phyloP scores from a whole-genome alignment of 2,329 filamentous ascomycete genomes.

The Ceratocystis cacaofunesta region DNA sequence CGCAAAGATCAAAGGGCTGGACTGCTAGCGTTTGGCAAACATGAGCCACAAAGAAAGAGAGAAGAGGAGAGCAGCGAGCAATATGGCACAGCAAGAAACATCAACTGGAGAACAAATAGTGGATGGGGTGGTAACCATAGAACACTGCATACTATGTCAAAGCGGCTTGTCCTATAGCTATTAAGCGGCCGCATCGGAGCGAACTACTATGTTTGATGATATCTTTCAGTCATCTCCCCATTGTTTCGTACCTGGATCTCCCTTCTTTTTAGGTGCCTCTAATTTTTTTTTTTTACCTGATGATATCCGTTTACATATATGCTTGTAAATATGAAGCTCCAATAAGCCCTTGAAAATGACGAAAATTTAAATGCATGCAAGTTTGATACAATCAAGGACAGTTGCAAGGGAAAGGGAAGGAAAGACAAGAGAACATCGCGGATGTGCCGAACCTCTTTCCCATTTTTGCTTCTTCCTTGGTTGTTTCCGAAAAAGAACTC shows the following conservation, averaged over 20 bases:
- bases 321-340: background rate
- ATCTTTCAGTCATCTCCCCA: background rate
- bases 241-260: background rate
- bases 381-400: background rate
- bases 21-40: background rate
- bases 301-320: background rate
- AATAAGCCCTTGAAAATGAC: background rate
- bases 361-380: background rate
- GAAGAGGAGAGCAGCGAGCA: background rate
- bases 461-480: background rate
- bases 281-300: background rate
- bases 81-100: background rate
- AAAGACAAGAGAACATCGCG: background rate
- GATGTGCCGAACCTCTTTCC: background rate
- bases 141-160: background rate
- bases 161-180: background rate
- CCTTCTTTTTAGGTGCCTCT: background rate
- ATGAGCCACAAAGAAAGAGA: background rate
- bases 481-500: background rate
- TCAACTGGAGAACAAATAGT: background rate
- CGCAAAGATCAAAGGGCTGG: background rate
- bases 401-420: too few species aligned
- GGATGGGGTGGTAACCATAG: too few species aligned
- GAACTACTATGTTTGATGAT: slow-evolving; percentile 2
- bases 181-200: background rate